Base-by-base conservation (phyloP, 2,329 filamentous ascomycete species). In the Ophiocordyceps unilateralis region DNA sequence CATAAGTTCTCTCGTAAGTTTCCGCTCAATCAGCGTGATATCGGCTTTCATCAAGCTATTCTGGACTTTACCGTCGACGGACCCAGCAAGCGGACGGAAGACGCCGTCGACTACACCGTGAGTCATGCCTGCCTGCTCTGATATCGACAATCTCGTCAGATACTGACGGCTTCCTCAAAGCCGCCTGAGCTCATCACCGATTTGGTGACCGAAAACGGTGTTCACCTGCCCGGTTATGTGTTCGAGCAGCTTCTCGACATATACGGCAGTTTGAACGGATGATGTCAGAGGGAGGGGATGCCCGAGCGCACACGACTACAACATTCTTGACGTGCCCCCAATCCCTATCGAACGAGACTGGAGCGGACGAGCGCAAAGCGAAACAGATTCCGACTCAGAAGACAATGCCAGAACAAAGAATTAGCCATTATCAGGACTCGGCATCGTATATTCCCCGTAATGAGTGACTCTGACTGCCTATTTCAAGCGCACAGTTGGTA, bases 1-100 rank as follows among this genome's bases (percentile, higher is more conserved):
- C 91, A 98, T 68, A 98, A 98, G 65, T 95, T 98, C 57, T 86
- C 93, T 39, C 74, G 87, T 53, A 72, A 91, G 44, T 91, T 88
- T 53, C 85, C 89, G 1, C 65, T 91, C 20, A 78, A 81, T 48
- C 86, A 94, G 61, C 76, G 80, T 46, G 83, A 91, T 55, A 66
- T 93, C 45, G 83, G 83, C 0, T 66, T 93, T 50, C 74, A 81
- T 55, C 86, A 94, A 61, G 72, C 76, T 28, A 72, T 93, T 14
- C 69, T 91, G 46, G 76, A 84, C 41, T 93, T 91, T 58, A 70
- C 69, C 51, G 76, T 74, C 1, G 67, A 72, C 5, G 66, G 48
- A 12, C 41, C 53, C 37, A 65, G 61, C 44, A 58, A 72, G 46
- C 62, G 67, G 46, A 61, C 63, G 8, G 62, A 67, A 36, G 67